Conservation (phyloP, 202 grass and related monocot genomes). For the Cymbopogon flexuosus region DNA sequence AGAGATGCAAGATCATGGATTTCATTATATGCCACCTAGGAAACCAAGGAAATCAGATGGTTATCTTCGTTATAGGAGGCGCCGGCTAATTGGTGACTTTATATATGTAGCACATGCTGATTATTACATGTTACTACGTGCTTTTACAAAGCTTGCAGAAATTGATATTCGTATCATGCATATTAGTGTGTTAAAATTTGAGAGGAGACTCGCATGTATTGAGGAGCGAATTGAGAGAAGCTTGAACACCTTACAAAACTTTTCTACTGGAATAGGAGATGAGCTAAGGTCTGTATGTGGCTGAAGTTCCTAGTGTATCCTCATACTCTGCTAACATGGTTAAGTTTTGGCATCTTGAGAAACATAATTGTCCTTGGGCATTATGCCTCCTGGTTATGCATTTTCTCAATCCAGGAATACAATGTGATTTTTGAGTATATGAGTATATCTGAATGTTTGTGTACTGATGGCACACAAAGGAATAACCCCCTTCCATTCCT, state of each 20-base stretch:
- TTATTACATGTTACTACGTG: slow-evolving; percentile 76
- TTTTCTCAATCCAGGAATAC: neutral
- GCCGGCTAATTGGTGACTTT: slow-evolving; percentile 35
- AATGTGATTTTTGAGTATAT: neutral
- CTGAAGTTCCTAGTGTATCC: slow-evolving; percentile 12
- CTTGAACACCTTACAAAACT: slow-evolving; percentile 33
- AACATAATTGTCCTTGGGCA: neutral
- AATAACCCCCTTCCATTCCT: neutral
- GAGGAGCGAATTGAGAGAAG: slow-evolving; percentile 48
- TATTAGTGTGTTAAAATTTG: slow-evolving; percentile 57
- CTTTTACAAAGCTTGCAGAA: slow-evolving; percentile 71
- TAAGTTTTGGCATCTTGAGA: neutral
- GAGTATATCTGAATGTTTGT: neutral
- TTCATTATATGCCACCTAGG: slow-evolving; percentile 53
- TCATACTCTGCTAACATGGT: slow-evolving; percentile 2
- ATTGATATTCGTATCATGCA: slow-evolving; percentile 71
- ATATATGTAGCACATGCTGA: slow-evolving; percentile 69
- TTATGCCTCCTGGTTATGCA: neutral
- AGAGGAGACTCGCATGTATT: slow-evolving; percentile 65
- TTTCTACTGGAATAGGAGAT: neutral
- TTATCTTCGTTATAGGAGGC: slow-evolving; percentile 66
- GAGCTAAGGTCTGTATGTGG: neutral
- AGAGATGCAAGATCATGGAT: slow-evolving; percentile 69
- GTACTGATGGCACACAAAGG: neutral
- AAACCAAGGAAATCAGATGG: slow-evolving; percentile 34